Base-by-base conservation (phyloP, 306 rosid species). In the Coriaria nepalensis region DNA sequence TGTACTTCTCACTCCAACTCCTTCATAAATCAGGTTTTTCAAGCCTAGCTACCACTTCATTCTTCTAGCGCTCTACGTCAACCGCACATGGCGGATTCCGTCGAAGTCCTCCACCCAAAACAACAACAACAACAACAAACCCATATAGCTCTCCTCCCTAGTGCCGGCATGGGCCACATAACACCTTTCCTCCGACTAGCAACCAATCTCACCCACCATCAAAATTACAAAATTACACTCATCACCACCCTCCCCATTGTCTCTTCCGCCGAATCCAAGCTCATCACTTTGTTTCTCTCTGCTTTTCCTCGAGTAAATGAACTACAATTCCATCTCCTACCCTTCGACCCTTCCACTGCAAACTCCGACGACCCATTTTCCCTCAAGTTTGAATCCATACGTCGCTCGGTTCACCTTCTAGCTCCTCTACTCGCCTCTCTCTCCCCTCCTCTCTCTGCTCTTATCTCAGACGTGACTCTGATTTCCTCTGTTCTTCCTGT, bases 141-240 rank as follows among this genome's bases (percentile, higher is more conserved):
- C 12, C 85, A 83, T 33, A 60, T 76, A 5, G 80, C 75, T 36
- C 66, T 83, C 9, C 63, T 79, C 35, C 85, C 85, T 8, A 69
- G 66, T 29, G 68, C 88, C 5, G 78, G 85, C 14, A 71, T 83
- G 71, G 85, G 82, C 5, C 94, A 76, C 34, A 57, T 79, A 0
- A 71, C 73, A 4, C 78, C 78, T 36, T 69, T 72, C 35, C 80
- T 69, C 1, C 53, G 73, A n/a, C 65, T 74, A 0, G 82, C 78
- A 0, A 9, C 76, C 0, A 0, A 36, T 14, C 80, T 79, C 29
- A n/a, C 46, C 47, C 58, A 44, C 9, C 53, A 57, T 55, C n/a
- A n/a, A n/a, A 32, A 59, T 39, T 74, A 78, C 60, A 58, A 47
- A 2, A 56, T 79, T 37, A 74, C 80, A 4, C 69, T 83, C 61